phyloP scores from a whole-genome alignment of 148 eudicot genomes.

The Amaranthus palmeri region DNA sequence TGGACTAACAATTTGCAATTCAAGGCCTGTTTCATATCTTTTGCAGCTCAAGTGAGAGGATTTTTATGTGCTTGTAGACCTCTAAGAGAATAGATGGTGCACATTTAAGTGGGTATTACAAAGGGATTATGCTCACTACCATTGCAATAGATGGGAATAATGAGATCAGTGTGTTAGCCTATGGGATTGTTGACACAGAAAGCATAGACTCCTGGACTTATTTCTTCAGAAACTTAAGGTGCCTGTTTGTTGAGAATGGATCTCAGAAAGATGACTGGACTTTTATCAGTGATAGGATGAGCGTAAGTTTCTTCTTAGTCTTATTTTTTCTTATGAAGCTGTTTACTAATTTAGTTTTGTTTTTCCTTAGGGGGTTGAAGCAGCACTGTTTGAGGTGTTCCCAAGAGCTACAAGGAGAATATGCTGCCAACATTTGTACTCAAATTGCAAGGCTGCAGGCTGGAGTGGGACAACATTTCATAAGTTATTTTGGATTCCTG shows the following conservation, averaged over 20 bases:
- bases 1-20: neutral
- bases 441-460: neutral
- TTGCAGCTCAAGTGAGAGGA: neutral
- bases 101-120: neutral
- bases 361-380: slow-evolving; percentile 2
- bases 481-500: too few relatives aligned
- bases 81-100: too few relatives aligned
- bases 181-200: neutral
- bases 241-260: neutral
- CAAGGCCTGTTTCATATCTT: neutral
- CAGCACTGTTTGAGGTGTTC: neutral
- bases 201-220: neutral
- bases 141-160: neutral
- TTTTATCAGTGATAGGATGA: too few relatives aligned
- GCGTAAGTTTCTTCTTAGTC: too few relatives aligned
- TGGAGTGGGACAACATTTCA: too few relatives aligned
- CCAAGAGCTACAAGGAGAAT: neutral
- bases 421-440: slow-evolving; percentile 1
- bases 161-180: neutral
- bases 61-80: neutral
- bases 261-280: neutral
- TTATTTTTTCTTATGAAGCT: too few relatives aligned
- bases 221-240: neutral
- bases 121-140: neutral
- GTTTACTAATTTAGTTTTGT: too few relatives aligned